Conservation (phyloP, 345 rosid species). For the Erysimum cheiranthoides region DNA sequence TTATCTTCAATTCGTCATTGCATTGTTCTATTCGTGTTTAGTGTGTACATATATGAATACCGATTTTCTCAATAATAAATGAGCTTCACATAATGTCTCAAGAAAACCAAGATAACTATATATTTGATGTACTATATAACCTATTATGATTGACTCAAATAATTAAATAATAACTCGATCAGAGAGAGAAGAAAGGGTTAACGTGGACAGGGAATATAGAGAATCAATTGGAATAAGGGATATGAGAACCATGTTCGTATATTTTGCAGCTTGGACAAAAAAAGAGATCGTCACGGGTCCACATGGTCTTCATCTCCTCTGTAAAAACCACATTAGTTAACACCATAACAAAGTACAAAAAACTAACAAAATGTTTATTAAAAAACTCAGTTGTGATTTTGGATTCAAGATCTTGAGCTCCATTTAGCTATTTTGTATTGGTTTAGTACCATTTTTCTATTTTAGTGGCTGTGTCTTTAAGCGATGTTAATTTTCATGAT, state of each 20-base stretch:
- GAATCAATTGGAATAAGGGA: conserved; percentile 14
- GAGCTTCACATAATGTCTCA: background rate
- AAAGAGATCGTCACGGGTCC: conserved; percentile 21
- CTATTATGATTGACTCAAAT: background rate
- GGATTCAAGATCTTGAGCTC: conserved; percentile 23
- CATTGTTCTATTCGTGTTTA: background rate
- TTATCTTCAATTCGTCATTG: background rate
- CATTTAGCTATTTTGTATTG: background rate
- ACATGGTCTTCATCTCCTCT: conserved; percentile 15
- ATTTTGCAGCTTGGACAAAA: conserved; percentile 18
- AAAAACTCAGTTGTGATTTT: background rate
- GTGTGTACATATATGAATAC: background rate
- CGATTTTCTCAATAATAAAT: background rate
- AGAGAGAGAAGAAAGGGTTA: background rate
- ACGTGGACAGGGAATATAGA: conserved; percentile 4
- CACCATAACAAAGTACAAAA: background rate
- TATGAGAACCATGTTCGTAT: conserved; percentile 19
- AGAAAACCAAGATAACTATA: conserved; percentile 5
- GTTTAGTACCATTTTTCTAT: background rate
- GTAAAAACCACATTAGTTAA: background rate
- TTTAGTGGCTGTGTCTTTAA: background rate
- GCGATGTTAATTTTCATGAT: background rate
- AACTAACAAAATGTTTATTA: background rate
- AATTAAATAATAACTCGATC: background rate
- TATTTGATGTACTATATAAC: background rate